Evolutionary conservation across 2,329 filamentous ascomycete genomes (phyloP), one percentile per base, ranked within the genome.

Genomic region (Massarina eburnea): DNA sequence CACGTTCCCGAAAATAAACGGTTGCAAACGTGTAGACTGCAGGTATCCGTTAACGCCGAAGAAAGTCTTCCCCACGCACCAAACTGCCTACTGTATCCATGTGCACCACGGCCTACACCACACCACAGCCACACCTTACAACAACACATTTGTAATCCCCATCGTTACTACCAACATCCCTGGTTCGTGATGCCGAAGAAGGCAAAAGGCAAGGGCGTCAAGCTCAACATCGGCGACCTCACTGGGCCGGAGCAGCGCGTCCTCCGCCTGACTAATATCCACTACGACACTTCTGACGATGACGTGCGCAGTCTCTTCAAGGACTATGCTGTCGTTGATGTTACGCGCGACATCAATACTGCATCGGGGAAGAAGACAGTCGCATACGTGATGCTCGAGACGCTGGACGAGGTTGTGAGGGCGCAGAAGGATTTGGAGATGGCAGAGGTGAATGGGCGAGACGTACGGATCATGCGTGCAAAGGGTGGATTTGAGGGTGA

Each of bases 221-320:
- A 36, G 29, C 12, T 47, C n/a, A 18, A 20, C 8, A n/a, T 47
- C 1, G 35, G 45, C 17, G 39, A 39, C 14, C 21, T 21, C 10
- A 34, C 20, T 14, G 18, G 9, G 8, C 45, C 39, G 17, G 39
- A 47, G 9, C 21, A 43, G 22, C 45, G 45, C 12, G 40, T 47
- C 5, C 20, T 47, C 22, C 39, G 39, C 14, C 18, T 43, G 8
- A 42, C 34, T 3, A 39, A 43, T 15, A 10, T 47, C 15, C 39
- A 42, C 14, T 34, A n/a, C 10, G 22, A 33, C n/a, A 22, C 45
- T 9, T 39, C 26, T 3, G 29, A 43, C n/a, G 21, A n/a, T 10
- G 39, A 43, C 12, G 9, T 47, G 17, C 9, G 12, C 3, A 14
- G n/a, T 2, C 19, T 47, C 15, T 47, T 47, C 26, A 8, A 34